phyloP scores from a whole-genome alignment of 108 stramenopile species.

The Cyclotella kingstonii region DNA sequence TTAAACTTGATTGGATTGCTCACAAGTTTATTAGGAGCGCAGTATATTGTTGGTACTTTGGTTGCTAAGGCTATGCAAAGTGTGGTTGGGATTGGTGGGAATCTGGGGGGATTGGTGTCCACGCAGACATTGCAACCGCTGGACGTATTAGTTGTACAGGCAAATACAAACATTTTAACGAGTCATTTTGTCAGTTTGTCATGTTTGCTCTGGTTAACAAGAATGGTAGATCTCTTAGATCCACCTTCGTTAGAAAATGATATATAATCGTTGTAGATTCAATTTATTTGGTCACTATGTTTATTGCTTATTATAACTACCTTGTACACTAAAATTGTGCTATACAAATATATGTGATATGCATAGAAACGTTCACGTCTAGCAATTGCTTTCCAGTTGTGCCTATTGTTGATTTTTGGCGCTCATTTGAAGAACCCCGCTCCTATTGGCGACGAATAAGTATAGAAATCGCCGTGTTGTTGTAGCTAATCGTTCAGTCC shows the following conservation, averaged over 20 bases:
- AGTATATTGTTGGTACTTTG: slow-evolving; percentile 88
- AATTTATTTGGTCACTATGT: no score
- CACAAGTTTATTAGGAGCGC: slow-evolving; percentile 79
- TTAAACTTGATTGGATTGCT: slow-evolving; percentile 85
- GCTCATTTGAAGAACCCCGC: no score
- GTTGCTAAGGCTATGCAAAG: slow-evolving; percentile 78
- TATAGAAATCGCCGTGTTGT: no score
- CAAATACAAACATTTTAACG: slow-evolving; percentile 89
- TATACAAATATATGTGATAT: no score
- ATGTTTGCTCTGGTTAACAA: slow-evolving; percentile 63
- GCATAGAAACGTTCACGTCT: no score
- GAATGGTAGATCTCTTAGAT: slow-evolving; percentile 60
- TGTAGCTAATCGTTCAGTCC: not conserved
- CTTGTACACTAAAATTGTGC: no score
- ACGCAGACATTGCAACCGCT: slow-evolving; percentile 73
- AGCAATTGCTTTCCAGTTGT: no score
- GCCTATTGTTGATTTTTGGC: no score
- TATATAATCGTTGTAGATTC: no score
- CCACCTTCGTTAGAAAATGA: slow-evolving; percentile 65
- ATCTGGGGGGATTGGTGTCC: slow-evolving; percentile 32
- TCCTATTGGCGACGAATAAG: no score
- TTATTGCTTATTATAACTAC: no score
- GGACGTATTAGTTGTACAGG: slow-evolving; percentile 90
- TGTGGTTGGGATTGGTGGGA: slow-evolving; percentile 30
- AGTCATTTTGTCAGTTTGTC: slow-evolving; percentile 86